Evolutionary conservation across 768 basidiomycete genomes (phyloP), one percentile per base, ranked within the genome.

Genomic region (Panaeolus papilionaceus): DNA sequence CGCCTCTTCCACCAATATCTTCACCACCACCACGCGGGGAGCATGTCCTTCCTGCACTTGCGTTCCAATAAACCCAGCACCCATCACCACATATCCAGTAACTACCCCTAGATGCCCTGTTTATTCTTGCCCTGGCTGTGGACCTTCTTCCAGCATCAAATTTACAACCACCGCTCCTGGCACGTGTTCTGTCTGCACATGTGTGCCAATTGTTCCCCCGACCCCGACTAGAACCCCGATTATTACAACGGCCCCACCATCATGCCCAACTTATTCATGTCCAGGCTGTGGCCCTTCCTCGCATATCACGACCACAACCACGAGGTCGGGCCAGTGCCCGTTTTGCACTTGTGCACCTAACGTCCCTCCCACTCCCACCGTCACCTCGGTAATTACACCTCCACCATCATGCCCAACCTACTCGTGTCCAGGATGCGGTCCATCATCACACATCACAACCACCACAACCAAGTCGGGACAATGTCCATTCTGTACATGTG

Each of bases 401-500:
- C 33, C 42, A 18, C 16, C 42, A 18, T 65, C 64, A 12, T 64
- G 64, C 38, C 64, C 64, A 47, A 42, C 63, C 9, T 64, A 45
- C 23, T 44, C 42, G 11, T 44, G 64, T 12, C 64, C 64, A 16
- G 64, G 64, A 51, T 65, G 54, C 14, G 28, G 11, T 14, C 28
- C 54, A 58, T 58, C 54, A 5, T 58, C 54, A 4, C 54, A 58
- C 7, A 33, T 54, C 8, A 65, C 64, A 1, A 38, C 39, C 0
- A 49, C 38, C 45, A 49, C 51, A 18, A 65, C 64, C 3, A 26
- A 51, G 23, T 37, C 64, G 23, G 64, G 64, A 23, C 38, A 47
- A 28, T 65, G 64, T 28, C 64, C 64, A 51, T 65, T 47, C 26
- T 65, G 64, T 47, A 65, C 64, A 3, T 65, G 64, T 39, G 64